phyloP scores from a whole-genome alignment of 352 stramenopile species.

The Globisporangium uncinulatum region DNA sequence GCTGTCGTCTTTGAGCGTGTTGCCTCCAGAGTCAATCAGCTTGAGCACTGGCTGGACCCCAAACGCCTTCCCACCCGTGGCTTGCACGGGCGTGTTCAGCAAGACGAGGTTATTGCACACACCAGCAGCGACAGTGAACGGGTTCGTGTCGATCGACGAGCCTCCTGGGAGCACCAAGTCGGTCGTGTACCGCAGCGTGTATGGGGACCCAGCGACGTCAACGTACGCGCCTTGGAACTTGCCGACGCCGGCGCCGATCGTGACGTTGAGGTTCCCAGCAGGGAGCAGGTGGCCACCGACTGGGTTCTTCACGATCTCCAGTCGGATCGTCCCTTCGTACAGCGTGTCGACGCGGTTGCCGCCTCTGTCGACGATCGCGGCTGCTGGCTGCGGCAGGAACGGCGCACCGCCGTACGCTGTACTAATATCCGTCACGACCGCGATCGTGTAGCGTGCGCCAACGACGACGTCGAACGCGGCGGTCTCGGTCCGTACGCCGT shows the following conservation, averaged over 20 bases:
- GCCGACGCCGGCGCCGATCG: conserved; percentile 43
- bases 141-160: conserved; percentile 55
- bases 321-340: conserved; percentile 42
- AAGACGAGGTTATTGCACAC: conserved; percentile 47
- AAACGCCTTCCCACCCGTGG: conserved; percentile 70
- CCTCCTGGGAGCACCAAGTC: conserved; percentile 48
- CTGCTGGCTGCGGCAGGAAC: conserved; percentile 73
- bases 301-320: conserved; percentile 70
- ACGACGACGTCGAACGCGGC: conserved; percentile 67
- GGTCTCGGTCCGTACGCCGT: conserved; percentile 68
- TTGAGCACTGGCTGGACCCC: conserved; percentile 69
- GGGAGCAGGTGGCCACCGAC: conserved; percentile 46
- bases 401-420: conserved; percentile 69
- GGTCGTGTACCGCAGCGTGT: conserved; percentile 65
- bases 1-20: conserved; percentile 55
- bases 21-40: conserved; percentile 70
- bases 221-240: conserved; percentile 67
- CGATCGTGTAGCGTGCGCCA: conserved; percentile 48
- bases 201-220: conserved; percentile 71
- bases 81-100: conserved; percentile 24
- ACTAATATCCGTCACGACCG: conserved; percentile 68
- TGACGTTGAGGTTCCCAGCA: conserved; percentile 34
- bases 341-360: conserved; percentile 52
- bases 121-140: conserved; percentile 67
- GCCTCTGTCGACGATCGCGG: conserved; percentile 71